Evolutionary conservation across 306 rosid genomes (phyloP).

Genomic region (Prunus kanzakura): DNA sequence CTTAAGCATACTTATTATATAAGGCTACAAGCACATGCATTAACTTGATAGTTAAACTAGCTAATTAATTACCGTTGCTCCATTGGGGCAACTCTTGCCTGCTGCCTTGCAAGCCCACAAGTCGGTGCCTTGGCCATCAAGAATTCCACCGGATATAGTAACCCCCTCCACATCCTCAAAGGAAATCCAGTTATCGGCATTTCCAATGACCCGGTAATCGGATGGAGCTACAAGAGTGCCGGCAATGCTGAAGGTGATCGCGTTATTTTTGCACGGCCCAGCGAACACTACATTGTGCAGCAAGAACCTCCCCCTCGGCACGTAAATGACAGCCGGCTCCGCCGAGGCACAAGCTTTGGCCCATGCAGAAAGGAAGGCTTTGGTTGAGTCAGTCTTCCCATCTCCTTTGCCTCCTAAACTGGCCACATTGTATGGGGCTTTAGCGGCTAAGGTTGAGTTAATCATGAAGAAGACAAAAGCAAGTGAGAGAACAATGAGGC

Average conservation of each 20-base stretch:
- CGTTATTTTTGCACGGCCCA: slow-evolving; percentile 6
- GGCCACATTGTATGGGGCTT: background rate
- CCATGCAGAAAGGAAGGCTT: slow-evolving; percentile 20
- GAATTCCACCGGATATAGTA: slow-evolving; percentile 33
- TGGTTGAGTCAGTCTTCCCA: slow-evolving; percentile 15
- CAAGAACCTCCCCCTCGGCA: slow-evolving; percentile 17
- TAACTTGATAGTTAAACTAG: too few species aligned
- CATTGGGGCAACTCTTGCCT: slow-evolving; percentile 32
- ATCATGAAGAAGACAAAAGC: too few species aligned
- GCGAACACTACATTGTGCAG: background rate
- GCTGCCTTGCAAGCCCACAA: slow-evolving; percentile 55
- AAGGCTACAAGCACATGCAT: too few species aligned
- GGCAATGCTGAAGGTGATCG: slow-evolving; percentile 7
- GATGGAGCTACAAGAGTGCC: slow-evolving; percentile 17
- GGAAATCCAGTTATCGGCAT: slow-evolving; percentile 5
- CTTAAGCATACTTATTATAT: too few species aligned
- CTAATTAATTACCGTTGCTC: slow-evolving; percentile 36
- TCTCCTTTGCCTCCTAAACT: slow-evolving; percentile 18
- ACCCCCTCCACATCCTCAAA: slow-evolving; percentile 8
- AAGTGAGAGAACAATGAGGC: too few species aligned
- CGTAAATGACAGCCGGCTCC: background rate
- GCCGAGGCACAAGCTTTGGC: slow-evolving; percentile 11
- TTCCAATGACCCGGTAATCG: slow-evolving; percentile 9
- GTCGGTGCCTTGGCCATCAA: slow-evolving; percentile 45
- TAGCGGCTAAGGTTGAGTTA: background rate